These are phyloP conservation scores for Pseudozyma tsukubaensis DNA, from an alignment of 1,284 basidiomycete species.

Conservation along the genomic window DNA sequence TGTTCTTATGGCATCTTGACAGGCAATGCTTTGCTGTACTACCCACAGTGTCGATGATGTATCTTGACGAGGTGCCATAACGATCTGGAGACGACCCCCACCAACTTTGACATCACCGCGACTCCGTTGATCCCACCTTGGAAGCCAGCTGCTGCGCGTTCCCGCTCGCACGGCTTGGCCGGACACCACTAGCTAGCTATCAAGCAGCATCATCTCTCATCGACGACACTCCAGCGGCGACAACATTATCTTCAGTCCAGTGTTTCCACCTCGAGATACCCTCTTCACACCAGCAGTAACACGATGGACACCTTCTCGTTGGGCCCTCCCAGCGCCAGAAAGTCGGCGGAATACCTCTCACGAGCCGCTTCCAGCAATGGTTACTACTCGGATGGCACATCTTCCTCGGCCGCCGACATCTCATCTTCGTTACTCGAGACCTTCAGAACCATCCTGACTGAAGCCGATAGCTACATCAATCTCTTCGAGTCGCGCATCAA, in stretches of 20 bases:
- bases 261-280: not conserved
- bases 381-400: slow-evolving; percentile 31
- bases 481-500: slow-evolving; percentile 59
- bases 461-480: slow-evolving; percentile 61
- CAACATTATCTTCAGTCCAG: not conserved
- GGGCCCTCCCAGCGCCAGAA: slow-evolving; percentile 19
- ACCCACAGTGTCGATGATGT: not conserved
- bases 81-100: not conserved
- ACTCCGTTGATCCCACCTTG: not conserved
- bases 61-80: not conserved
- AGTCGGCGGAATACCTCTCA: slow-evolving; percentile 33
- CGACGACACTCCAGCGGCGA: not conserved
- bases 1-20: not conserved
- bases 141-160: not conserved
- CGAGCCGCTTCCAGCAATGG: slow-evolving; percentile 41
- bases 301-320: slow-evolving; percentile 29
- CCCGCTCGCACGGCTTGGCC: not conserved
- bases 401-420: slow-evolving; percentile 44
- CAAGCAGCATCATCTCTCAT: not conserved
- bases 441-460: slow-evolving; percentile 53
- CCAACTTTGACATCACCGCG: not conserved
- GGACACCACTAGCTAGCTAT: not conserved
- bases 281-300: not conserved
- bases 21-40: slow-evolving; percentile 1
- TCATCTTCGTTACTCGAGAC: slow-evolving; percentile 54